These are phyloP conservation scores for Carex pumila DNA, from an alignment of 176 grass and related monocot species.

Conservation along the genomic window DNA sequence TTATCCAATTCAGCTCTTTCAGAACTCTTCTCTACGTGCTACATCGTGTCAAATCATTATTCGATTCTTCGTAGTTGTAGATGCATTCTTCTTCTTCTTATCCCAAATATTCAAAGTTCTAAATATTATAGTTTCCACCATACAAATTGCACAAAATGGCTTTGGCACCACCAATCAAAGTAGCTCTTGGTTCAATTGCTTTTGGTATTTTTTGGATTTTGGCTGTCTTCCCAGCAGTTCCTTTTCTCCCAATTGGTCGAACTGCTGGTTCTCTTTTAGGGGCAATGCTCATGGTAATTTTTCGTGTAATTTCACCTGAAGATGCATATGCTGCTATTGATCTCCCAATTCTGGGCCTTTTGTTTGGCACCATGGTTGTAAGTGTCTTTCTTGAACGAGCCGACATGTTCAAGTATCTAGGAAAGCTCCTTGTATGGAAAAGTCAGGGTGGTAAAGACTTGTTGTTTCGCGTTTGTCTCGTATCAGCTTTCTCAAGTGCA, in stretches of 20 bases:
- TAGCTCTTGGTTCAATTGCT: conserved; percentile 75
- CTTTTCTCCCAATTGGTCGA: conserved; percentile 82
- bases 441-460: conserved; percentile 86
- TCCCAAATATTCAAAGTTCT: neutral
- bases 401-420: conserved; percentile 91
- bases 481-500: conserved; percentile 79
- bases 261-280: conserved; percentile 84
- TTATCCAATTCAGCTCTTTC: neutral
- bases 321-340: conserved; percentile 74
- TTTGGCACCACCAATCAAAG: conserved; percentile 54
- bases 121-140: neutral
- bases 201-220: conserved; percentile 91
- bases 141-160: conserved; percentile 31
- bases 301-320: conserved; percentile 63
- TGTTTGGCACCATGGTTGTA: conserved; percentile 96
- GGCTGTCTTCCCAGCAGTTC: conserved; percentile 88
- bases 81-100: neutral
- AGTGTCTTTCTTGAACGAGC: conserved; percentile 87
- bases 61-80: neutral
- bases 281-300: conserved; percentile 91
- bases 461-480: conserved; percentile 71
- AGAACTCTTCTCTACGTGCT: neutral
- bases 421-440: conserved; percentile 66
- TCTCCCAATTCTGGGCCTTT: conserved; percentile 91
- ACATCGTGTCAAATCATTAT: neutral